Base-by-base conservation (phyloP, 805 yeast species). In the Candida namnaoensis region DNA sequence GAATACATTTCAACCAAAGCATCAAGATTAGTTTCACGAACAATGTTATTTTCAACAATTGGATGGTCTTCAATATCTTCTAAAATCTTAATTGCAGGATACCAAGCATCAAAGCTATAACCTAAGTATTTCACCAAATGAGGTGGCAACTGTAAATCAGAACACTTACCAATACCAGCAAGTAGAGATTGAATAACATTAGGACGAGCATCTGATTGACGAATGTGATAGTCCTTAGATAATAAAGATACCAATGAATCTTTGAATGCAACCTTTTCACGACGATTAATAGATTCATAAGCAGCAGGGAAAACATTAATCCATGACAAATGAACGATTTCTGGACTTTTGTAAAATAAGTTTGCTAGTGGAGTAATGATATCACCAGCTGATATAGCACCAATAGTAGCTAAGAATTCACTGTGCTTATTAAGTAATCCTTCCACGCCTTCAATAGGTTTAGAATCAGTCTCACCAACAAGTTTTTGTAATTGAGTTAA, bases 1-100 rank as follows among this genome's bases (percentile, higher is more conserved):
- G 95, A 81, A 53, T 91, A 93, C 60, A 91, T 66, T 62, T 95
- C 97, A 32, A 88, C 78, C 36, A 93, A 63, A 0, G 99, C 96
- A 63, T 93, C 98, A 46, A 83, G 81, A 43, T 86, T 88, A 3
- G 88, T 81, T 44, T 90, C 96, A 25, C 81, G 73, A 13, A 91
- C 86, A 44, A 81, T 81, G 10, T 78, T 71, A 52, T 82, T 86
- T 28, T 84, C 90, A 36, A 77, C 73, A 5, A 71, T 62, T 1
- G 88, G 81, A 23, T 71, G 65, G 11, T 68, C 64, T 45, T 73
- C 72, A 35, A 86, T 78, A 26, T 78, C 76, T 52, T 93, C 99
- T 43, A 93, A 63, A n/a, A 88, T 74, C 41, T 82, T 78, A 35
- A 95, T 78, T 7, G 95, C 85, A 39, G 87, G 83, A 51, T 88